A percentile compares a stretch with the other conserved stretches of the same genome.
Conservation (phyloP, 2,329 filamentous ascomycete genomes). For the Seiridium unicorne region DNA sequence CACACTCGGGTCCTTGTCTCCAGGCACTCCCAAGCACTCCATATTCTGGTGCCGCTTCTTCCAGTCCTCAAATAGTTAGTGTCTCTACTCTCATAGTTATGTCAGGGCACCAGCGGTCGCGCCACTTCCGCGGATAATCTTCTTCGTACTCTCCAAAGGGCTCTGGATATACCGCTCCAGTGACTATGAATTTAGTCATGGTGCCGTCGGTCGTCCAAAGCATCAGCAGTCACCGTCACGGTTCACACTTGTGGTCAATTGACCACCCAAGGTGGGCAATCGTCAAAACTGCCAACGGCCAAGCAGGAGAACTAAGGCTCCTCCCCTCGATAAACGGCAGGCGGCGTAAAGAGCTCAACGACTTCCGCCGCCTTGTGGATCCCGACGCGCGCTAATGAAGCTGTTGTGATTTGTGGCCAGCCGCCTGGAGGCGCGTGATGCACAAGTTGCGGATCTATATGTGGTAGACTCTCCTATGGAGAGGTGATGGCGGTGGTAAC, state of each 20-base stretch:
- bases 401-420: neutral
- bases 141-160: neutral
- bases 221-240: neutral
- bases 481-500: neutral
- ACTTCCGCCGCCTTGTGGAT: neutral
- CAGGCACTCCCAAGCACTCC: neutral
- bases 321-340: neutral
- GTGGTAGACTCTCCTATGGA: neutral
- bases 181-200: neutral
- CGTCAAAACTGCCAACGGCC: too few species aligned
- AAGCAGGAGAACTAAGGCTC: too few species aligned
- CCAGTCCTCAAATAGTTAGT: neutral
- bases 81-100: neutral
- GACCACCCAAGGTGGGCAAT: too few species aligned
- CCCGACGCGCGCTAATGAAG: neutral
- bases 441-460: neutral
- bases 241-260: neutral
- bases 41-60: neutral
- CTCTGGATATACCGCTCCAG: neutral
- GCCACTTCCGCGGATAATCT: constrained; percentile 1
- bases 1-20: neutral
- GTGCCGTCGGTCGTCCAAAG: neutral
- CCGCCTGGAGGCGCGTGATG: neutral
- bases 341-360: neutral
- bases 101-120: neutral